Evolutionary conservation across 768 basidiomycete species (phyloP), one percentile per base, ranked within the genome.

Genomic region (Cytidiella melzeri): DNA sequence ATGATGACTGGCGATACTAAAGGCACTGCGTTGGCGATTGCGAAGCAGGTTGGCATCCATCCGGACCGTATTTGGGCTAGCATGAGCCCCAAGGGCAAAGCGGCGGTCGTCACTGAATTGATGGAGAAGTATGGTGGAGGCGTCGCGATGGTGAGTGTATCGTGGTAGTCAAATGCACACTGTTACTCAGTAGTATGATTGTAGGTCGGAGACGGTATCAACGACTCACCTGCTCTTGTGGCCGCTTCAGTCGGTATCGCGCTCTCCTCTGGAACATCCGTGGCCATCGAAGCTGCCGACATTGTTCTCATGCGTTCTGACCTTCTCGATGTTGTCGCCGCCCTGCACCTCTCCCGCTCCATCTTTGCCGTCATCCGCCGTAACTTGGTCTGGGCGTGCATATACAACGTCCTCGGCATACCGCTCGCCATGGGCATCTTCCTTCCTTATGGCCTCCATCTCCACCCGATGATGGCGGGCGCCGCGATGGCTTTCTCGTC

Each of bases 391-490:
- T 99, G 94, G 94, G 96, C 96, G 12, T 96, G 92, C 62, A 73
- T 94, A 45, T 96, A 96, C 71, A 96, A 97, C 61, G 63, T 95
- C 27, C 68, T 95, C 50, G 90, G 92, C 47, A 95, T 99, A 51
- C 96, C 96, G 15, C 80, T 98, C 41, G 96, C 96, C 19, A 99
- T 99, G 96, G 96, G 96, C 21, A 50, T 98, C 41, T 84, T 99
- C 71, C 74, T 98, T 11, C 96, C 96, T 0, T 78, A 92, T 64
- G 92, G 92, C 12, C 56, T 95, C 24, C 91, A 93, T 65, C 82
- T 98, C 63, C 96, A 93, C 58, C 96, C 96, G 7, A 98, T 98
- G 95, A 81, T 93, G 71, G 92, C 96, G 0, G 95, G 92, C n/a
- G 92, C 86, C 2, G 94, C 94, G 23, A 99, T 99, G 96, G 96